Base-by-base conservation (phyloP, 2,329 filamentous ascomycete species). In the Diaporthe sp. region DNA sequence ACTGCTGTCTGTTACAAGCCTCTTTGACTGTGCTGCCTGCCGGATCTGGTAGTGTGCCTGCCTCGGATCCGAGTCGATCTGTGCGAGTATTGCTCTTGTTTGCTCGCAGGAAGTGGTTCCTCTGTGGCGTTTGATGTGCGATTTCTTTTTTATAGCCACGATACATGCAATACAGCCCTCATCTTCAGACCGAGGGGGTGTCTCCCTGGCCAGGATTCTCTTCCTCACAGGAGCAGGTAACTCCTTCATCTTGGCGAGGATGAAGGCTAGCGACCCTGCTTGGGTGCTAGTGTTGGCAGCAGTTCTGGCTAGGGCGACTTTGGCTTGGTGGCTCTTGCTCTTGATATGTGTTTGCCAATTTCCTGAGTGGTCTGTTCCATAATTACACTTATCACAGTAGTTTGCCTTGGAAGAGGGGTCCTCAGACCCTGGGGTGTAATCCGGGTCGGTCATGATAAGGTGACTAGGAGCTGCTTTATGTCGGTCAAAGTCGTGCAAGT, bases 401-500 rank as follows among this genome's bases (percentile, higher is more conserved):
- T 55, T 0, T 55, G 7, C 25, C 8, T 31, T 31, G 17, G 15
- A 55, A 31, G 5, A 55, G 25, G 25, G 5, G 5, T 44, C 13
- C 13, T 55, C 31, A 55, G 8, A 55, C 25, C 28, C 28, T 55
- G 15, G 13, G 25, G 15, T 55, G 17, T 55, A 55, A 17, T 55
- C 8, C 17, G 17, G 4, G 25, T 55, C 17, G 17, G 4, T 55
- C 20, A 55, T 55, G 31, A 31, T 4, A 5, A 31, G 31, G 31
- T 31, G 31, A 4, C 4, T 4, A 31, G 3, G 4, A 5, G 31
- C 5, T 31, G 31, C 31, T 31, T 31, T 5, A 31, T 31, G 31
- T 5, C 31, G 3, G 31, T 4, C 5, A 31, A 55, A 17, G 4
- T 55, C 0, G 3, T 0, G 0, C 3, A 17, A 7, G 5, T 31